These are phyloP conservation scores for Colletotrichum zoysiae DNA, from an alignment of 2,329 filamentous ascomycete genomes.

Conservation along the genomic window DNA sequence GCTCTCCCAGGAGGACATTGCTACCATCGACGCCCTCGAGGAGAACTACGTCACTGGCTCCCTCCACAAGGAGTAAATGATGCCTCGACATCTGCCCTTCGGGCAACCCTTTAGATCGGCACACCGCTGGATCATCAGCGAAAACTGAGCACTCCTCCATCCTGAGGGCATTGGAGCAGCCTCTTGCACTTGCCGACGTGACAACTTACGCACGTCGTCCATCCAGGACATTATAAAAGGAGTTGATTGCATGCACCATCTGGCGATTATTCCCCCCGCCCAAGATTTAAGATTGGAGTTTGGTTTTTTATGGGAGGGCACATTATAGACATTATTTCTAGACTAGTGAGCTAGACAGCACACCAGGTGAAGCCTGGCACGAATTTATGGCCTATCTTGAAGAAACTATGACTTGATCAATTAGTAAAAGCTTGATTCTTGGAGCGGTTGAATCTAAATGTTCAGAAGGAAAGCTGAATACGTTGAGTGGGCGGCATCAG, in stretches of 20 bases:
- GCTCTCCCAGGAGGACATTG: slow-evolving; percentile 64
- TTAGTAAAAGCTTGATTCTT: not conserved
- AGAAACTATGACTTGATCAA: not conserved
- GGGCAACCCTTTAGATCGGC: slow-evolving; percentile 22
- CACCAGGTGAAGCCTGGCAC: slow-evolving; percentile 30
- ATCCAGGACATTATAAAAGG: slow-evolving; percentile 37
- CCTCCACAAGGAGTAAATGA: slow-evolving; percentile 56
- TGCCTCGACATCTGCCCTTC: slow-evolving; percentile 11
- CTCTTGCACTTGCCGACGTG: slow-evolving; percentile 26
- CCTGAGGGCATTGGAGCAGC: slow-evolving; percentile 37
- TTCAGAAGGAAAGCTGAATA: too few relatives aligned
- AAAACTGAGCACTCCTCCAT: slow-evolving; percentile 34
- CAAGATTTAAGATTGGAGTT: slow-evolving; percentile 26
- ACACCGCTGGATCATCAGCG: slow-evolving; percentile 19
- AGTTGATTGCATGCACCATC: slow-evolving; percentile 28
- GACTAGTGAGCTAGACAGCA: slow-evolving; percentile 30
- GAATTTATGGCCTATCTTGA: slow-evolving; percentile 32
- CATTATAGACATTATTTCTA: slow-evolving; percentile 19
- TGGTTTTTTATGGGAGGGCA: slow-evolving; percentile 19
- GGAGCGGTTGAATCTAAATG: not conserved
- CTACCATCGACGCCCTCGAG: slow-evolving; percentile 50
- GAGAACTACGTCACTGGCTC: slow-evolving; percentile 48
- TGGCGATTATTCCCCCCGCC: slow-evolving; percentile 32
- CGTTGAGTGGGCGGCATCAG: not conserved
- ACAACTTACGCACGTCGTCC: slow-evolving; percentile 36